phyloP scores from a whole-genome alignment of 306 rosid genomes.

The Quillaja saponaria region DNA sequence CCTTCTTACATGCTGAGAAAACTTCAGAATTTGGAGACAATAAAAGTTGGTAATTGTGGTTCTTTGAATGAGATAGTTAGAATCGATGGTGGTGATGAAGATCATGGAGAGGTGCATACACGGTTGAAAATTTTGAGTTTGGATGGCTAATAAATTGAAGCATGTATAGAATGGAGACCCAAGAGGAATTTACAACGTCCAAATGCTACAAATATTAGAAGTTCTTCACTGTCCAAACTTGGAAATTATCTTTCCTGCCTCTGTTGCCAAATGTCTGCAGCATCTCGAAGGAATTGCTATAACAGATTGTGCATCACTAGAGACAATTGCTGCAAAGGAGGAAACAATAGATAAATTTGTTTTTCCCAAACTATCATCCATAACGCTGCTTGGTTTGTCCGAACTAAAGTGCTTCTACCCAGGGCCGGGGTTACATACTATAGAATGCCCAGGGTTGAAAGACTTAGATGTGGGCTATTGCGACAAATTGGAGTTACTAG shows the following conservation, averaged over 20 bases:
- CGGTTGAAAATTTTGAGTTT: not conserved
- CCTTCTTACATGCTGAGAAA: not conserved
- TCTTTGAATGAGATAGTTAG: constrained; percentile 24
- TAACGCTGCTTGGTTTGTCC: not conserved
- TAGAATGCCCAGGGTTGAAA: not conserved
- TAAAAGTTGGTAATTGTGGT: not conserved
- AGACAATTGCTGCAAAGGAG: not conserved
- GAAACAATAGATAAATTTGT: not conserved
- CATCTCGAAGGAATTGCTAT: not conserved
- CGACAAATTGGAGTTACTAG: not conserved
- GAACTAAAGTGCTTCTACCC: not conserved
- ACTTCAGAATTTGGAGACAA: constrained; percentile 6
- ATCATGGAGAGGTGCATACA: not conserved
- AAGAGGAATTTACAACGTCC: not conserved
- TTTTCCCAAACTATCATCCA: not conserved
- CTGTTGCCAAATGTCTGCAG: constrained; percentile 23
- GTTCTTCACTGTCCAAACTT: not conserved
- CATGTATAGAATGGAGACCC: constrained; percentile 21
- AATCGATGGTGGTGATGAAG: not conserved
- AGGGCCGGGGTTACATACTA: not conserved
- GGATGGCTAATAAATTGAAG: not conserved
- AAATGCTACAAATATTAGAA: not conserved
- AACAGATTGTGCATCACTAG: not conserved
- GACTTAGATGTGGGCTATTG: not conserved
- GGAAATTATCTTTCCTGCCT: constrained; percentile 25